Base-by-base conservation (phyloP, 805 yeast species). In the Torulaspora franciscae region DNA sequence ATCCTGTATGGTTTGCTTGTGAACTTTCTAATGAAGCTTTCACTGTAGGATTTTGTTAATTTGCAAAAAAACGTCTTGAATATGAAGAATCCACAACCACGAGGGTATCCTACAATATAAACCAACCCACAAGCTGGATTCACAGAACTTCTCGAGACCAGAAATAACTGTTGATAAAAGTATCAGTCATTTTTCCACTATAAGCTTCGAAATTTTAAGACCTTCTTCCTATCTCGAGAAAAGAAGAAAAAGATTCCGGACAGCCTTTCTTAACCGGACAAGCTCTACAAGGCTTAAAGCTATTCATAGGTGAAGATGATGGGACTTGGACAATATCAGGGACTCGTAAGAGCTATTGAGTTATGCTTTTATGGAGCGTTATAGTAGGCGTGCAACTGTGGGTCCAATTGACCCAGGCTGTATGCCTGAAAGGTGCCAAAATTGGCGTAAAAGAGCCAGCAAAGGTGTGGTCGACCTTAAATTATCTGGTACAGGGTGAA, bases 381-480 rank as follows among this genome's bases (percentile, higher is more conserved):
- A 24, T 28, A 10, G 32, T 22, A 15, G 35, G 10, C 9, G 24
- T 26, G 17, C 9, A 38, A 11, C 6, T 15, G 10, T 39, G 43
- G 28, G 27, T 44, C 26, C 40, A 26, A 22, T 32, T 38, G 17
- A 22, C 36, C 17, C 11, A 8, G 6, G 32, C 37, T 23, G 14
- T 30, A 22, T 26, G 25, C 9, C 26, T 44, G 10, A n/a, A 13
- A n/a, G 47, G 43, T 14, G 22, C 47, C n/a, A 37, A 19, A 17
- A 34, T 44, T 17, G 43, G 43, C 9, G 41, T 42, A 17, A 48
- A 52, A 13, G 57, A 52, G 19, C 29, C 40, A 3, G 38, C 27
- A 2, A 41, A 46, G 27, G 37, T 51, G 3, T 51, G 56, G 54
- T 48, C 55, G 10, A 41, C 50, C 14, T 41, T 53, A 8, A 37